phyloP scores from a whole-genome alignment of 306 rosid genomes.

The Prunus campanulata region DNA sequence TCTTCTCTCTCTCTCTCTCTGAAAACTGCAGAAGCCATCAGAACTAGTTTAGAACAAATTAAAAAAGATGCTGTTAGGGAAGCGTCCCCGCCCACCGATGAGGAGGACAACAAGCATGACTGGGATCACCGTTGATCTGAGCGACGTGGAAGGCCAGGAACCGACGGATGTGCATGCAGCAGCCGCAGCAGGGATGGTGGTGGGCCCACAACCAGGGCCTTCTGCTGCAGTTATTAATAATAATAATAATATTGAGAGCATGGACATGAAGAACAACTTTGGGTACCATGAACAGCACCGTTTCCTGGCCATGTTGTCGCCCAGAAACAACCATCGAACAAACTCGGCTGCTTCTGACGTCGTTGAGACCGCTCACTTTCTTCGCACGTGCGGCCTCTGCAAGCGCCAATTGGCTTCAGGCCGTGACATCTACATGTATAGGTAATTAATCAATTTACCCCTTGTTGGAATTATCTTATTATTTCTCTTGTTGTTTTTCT shows the following conservation, averaged over 20 bases:
- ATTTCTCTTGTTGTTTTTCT: neutral
- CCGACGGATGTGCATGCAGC: slow-evolving; percentile 17
- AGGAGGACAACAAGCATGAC: slow-evolving; percentile 72
- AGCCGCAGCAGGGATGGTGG: neutral
- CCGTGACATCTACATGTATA: slow-evolving; percentile 87
- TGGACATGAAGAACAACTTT: neutral
- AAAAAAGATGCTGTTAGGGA: slow-evolving; percentile 56
- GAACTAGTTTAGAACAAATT: too few relatives aligned
- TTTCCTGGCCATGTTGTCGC: slow-evolving; percentile 36
- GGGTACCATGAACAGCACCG: slow-evolving; percentile 11
- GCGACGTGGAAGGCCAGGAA: slow-evolving; percentile 23
- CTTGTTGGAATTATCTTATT: neutral
- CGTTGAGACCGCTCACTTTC: slow-evolving; percentile 54
- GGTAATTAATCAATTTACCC: slow-evolving; percentile 32
- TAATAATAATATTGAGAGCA: neutral
- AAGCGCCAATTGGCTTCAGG: slow-evolving; percentile 52
- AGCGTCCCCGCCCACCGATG: slow-evolving; percentile 54
- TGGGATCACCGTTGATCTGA: slow-evolving; percentile 43
- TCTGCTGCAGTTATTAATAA: neutral
- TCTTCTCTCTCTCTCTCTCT: neutral
- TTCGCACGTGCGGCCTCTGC: slow-evolving; percentile 70
- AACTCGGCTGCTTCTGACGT: slow-evolving; percentile 9
- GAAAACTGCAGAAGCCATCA: neutral
- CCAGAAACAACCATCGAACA: slow-evolving; percentile 26
- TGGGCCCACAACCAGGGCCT: slow-evolving; percentile 1